Percentiles rank a stretch among this genome's conserved stretches.
phyloP scores from a whole-genome alignment of 768 basidiomycete genomes.

The Mycena chlorophos region DNA sequence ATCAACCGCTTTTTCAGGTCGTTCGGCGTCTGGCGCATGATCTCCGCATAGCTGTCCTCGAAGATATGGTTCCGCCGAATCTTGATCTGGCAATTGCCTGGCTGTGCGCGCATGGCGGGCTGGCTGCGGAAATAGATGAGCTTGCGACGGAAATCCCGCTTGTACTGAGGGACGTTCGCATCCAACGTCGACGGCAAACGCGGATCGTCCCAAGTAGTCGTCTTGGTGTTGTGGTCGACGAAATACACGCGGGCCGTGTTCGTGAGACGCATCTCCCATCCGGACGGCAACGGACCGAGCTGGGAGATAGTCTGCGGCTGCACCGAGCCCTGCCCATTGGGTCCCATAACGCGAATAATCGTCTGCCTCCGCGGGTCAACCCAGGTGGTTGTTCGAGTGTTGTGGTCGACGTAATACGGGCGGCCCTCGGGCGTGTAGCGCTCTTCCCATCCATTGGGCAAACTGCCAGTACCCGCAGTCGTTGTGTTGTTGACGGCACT shows the following conservation, averaged over 20 bases:
- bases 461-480: conserved; percentile 77
- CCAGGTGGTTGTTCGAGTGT: conserved; percentile 99
- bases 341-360: conserved; percentile 94
- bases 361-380: conserved; percentile 98
- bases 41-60: conserved; percentile 98
- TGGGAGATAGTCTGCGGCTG: conserved; percentile 97
- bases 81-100: conserved; percentile 99
- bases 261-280: conserved; percentile 99
- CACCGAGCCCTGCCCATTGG: conserved; percentile 83
- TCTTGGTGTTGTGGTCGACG: conserved; percentile 99
- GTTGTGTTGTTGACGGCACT: conserved; percentile 53
- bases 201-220: conserved; percentile 99
- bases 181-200: conserved; percentile 93
- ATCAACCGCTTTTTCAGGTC: conserved; percentile 98
- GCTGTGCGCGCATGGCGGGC: conserved; percentile 96
- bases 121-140: conserved; percentile 99
- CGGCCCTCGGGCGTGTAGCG: conserved; percentile 97
- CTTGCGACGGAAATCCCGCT: conserved; percentile 98
- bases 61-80: conserved; percentile 98
- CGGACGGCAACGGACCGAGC: conserved; percentile 93
- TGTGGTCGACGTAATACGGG: conserved; percentile 99
- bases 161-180: conserved; percentile 98
- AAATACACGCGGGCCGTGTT: conserved; percentile 98
- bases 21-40: conserved; percentile 98
- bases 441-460: conserved; percentile 99